Base-by-base conservation (phyloP, 2,329 filamentous ascomycete species). In the Paracoccidioides lutzii region DNA sequence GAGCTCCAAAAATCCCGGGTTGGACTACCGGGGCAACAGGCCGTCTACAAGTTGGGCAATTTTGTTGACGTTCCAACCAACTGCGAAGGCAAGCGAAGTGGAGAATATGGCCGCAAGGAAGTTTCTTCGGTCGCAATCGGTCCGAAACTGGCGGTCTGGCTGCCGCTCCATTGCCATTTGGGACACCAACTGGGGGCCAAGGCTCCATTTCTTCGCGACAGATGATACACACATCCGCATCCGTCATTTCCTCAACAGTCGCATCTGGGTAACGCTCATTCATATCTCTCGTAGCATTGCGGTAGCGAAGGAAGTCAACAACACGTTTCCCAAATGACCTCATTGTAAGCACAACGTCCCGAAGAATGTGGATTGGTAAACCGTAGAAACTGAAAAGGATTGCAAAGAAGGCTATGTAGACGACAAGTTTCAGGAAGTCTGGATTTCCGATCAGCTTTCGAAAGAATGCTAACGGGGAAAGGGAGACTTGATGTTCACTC, bases 21-120 rank as follows among this genome's bases (percentile, higher is more conserved):
- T 64, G 49, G 66, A 57, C 44, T 67, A 59, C 72, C 2, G 79
- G 78, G 41, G 89, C 75, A 14, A 95, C 93, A 14, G 91, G 84
- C 52, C 87, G 81, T 63, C 93, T 83, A 69, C 93, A 98, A 2
- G 90, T 98, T 5, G 93, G 93, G 68, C 93, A 98, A 38, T 95
- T 90, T 73, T 98, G 93, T 70, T 98, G 93, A 60, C 93, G 80
- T 75, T 98, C 93, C 33, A 98, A 79, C 93, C 93, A 98, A 69
- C 90, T 95, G 71, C 93, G 89, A 57, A 98, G 80, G 69, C 93
- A 98, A 50, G 90, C 86, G 61, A 96, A 87, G 70, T 98, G 93
- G 42, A 98, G 74, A 42, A 97, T 93, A 66, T 98, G 93, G 4
- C 91, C 90, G 70, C 93, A 98, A 0, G 93, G 93, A 8, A 98